Base-by-base conservation (phyloP, 306 rosid genomes). In the Sicyos baderoa region DNA sequence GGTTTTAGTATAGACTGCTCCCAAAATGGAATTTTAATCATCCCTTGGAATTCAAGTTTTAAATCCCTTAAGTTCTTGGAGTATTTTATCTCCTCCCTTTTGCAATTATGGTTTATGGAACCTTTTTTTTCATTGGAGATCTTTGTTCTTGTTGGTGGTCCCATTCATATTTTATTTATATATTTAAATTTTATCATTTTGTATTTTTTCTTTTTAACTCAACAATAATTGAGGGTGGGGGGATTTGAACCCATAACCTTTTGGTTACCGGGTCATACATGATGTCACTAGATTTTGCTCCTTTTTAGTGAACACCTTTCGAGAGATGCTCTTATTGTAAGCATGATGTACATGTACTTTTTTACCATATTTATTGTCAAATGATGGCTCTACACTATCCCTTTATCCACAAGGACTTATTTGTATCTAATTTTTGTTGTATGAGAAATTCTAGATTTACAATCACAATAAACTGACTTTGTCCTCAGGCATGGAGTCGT, bases 401-500 rank as follows among this genome's bases (percentile, higher is more conserved):
- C 67, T 22, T 0, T 42, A 49, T 54, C 11, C 35, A 37, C 17
- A 14, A 62, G 57, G 0, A 76, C 12, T 35, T 64, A 64, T 19
- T 21, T 40, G 16, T 40, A 40, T 4, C 42, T 13, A 18, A 18
- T 40, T 19, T 11, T 19, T 42, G 54, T 65, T 65, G 70, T 5
- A 18, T 7, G 7, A 44, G 37, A 65, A 45, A 18, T 21, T 22
- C 9, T 12, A 18, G 17, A 40, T 17, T 71, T 78, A 66, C 48
- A 53, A 68, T 47, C 73, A 53, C 60, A 9, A 8, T 65, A 9
- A 32, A 51, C 55, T 49, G 53, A 58, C 59, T 47, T 15, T 74
- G 51, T 79, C 50, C 74, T 77, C 86, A 92, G 96, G 87, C 81
- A 86, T 60, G 98, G 96, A 78, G 88, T 87, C 68, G 47, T 40